Base-by-base conservation (phyloP, 805 yeast species). In the Kodamaea hsintzibuensis region DNA sequence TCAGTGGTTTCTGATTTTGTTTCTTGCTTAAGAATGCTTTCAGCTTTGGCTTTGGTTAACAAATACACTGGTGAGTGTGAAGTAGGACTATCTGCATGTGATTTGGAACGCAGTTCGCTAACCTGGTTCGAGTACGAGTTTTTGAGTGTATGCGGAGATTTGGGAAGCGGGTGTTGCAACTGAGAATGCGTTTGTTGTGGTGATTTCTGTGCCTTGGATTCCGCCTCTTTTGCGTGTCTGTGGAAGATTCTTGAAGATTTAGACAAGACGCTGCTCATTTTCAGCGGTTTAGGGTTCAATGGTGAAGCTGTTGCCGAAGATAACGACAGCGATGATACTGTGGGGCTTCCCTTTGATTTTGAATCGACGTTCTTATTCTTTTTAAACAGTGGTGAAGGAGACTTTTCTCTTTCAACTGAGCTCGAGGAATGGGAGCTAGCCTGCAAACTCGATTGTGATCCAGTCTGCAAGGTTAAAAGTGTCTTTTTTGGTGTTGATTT, bases 71-170 rank as follows among this genome's bases (percentile, higher is more conserved):
- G 49, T 13, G 48, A 45, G 39, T 33, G 35, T 19, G 48, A 45
- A 22, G 45, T 39, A 8, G 53, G 44, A 12, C 19, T 17, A 10
- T 40, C 44, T 16, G 13, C 46, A 14, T 52, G 48, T 1, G 70
- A 64, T 49, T 65, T 68, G 2, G 73, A 65, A n/a, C 76, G 57
- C 54, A 65, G 62, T 45, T 68, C 69, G 51, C 63, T 70, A 14
- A 71, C 70, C 35, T 70, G 76, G 33, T 63, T 64, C 2, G 71
- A 64, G 57, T 73, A 73, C 1, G 73, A 60, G 47, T 67, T 61
- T 30, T 65, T 62, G n/a, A 62, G 57, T 38, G 54, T 67, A 56
- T 51, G 58, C 54, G 40, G 58, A 50, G 51, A 51, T 6, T 49
- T 47, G 43, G 17, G 58, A 18, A 18, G 44, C 16, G 47, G 55